Conservation (phyloP, 2,329 filamentous ascomycete species). For the Graphium sp. region DNA sequence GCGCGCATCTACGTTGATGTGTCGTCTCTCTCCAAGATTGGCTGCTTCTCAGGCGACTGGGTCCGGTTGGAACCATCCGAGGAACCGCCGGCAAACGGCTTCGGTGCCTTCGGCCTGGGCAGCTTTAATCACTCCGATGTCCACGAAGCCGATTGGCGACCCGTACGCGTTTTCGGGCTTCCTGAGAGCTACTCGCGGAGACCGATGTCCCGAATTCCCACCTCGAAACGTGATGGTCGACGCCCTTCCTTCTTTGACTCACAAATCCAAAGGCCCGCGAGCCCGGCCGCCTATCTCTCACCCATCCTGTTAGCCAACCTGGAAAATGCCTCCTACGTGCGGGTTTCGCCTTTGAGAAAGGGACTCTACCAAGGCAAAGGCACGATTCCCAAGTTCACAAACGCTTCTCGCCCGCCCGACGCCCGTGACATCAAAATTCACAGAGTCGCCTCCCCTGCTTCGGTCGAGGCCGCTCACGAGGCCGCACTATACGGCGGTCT, state of each 20-base stretch:
- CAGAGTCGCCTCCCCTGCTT: slow-evolving; percentile 77
- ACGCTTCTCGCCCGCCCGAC: slow-evolving; percentile 37
- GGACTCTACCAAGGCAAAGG: slow-evolving; percentile 29
- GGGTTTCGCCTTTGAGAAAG: slow-evolving; percentile 53
- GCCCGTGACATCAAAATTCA: slow-evolving; percentile 69
- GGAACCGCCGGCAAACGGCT: slow-evolving; percentile 52
- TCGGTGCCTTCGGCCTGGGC: slow-evolving; percentile 49
- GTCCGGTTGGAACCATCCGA: slow-evolving; percentile 65
- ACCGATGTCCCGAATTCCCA: slow-evolving; percentile 42
- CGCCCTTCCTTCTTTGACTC: slow-evolving; percentile 49
- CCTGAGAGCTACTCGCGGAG: slow-evolving; percentile 56
- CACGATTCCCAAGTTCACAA: slow-evolving; percentile 37
- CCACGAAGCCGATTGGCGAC: slow-evolving; percentile 54
- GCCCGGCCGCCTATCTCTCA: slow-evolving; percentile 56
- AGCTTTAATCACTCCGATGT: slow-evolving; percentile 37
- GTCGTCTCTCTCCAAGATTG: slow-evolving; percentile 68
- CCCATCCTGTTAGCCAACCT: slow-evolving; percentile 80
- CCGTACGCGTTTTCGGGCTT: slow-evolving; percentile 76
- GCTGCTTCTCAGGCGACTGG: slow-evolving; percentile 97
- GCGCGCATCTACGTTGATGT: slow-evolving; percentile 84
- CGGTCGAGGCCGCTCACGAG: slow-evolving; percentile 72
- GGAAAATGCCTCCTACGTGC: slow-evolving; percentile 60
- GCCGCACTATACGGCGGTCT: slow-evolving; percentile 73
- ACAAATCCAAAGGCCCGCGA: slow-evolving; percentile 43
- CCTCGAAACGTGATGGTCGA: slow-evolving; percentile 31